phyloP scores from a whole-genome alignment of 371 early-diverging fungal genomes.

The Lichtheimia corymbifera region DNA sequence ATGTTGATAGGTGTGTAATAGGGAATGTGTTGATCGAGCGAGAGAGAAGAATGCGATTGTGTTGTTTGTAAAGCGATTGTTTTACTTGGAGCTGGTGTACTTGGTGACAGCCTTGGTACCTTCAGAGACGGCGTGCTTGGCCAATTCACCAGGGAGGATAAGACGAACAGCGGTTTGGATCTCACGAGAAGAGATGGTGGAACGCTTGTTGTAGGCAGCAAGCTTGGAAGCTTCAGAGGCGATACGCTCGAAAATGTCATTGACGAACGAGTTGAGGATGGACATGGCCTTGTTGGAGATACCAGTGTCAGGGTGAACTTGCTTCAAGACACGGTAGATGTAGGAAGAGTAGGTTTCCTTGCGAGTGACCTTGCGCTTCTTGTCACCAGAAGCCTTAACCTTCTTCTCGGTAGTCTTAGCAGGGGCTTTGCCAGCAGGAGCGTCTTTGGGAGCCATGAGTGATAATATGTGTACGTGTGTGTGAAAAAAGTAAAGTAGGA shows the following conservation, averaged over 20 bases:
- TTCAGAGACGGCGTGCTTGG: slow-evolving; percentile 97
- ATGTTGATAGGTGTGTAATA: not conserved
- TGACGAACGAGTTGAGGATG: slow-evolving; percentile 97
- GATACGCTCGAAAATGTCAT: slow-evolving; percentile 96
- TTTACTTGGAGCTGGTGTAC: slow-evolving; percentile 84
- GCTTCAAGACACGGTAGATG: slow-evolving; percentile 93
- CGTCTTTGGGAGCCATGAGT: slow-evolving; percentile 55
- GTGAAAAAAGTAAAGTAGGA: slow-evolving; percentile 19
- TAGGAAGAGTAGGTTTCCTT: slow-evolving; percentile 90
- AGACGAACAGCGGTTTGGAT: slow-evolving; percentile 94
- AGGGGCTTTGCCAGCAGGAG: slow-evolving; percentile 72
- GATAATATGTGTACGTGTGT: slow-evolving; percentile 10
- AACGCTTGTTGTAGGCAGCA: slow-evolving; percentile 91
- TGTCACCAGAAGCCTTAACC: slow-evolving; percentile 53
- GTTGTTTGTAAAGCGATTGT: not conserved
- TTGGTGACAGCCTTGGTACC: slow-evolving; percentile 98
- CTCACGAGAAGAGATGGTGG: slow-evolving; percentile 94
- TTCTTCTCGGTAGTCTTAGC: slow-evolving; percentile 62
- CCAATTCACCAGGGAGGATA: slow-evolving; percentile 93
- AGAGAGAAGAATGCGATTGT: not conserved
- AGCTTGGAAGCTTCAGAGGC: slow-evolving; percentile 86
- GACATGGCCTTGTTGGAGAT: slow-evolving; percentile 99
- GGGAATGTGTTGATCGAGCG: slow-evolving; percentile 1
- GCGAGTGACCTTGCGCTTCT: slow-evolving; percentile 58
- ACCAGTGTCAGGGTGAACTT: slow-evolving; percentile 94